phyloP scores from a whole-genome alignment of 768 basidiomycete genomes.

The Lentinula lateritia region DNA sequence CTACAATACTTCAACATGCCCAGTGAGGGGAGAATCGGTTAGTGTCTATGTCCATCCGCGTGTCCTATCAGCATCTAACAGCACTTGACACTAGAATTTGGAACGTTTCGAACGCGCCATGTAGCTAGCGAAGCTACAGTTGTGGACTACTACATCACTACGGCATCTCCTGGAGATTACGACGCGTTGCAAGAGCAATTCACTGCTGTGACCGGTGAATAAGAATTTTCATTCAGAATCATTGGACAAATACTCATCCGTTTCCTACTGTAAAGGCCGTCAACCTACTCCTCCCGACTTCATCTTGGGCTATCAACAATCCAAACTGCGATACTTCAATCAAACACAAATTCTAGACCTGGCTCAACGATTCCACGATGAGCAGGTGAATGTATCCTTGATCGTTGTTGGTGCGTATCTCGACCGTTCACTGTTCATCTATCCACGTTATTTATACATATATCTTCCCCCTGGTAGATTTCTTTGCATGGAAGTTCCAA shows the following conservation, averaged over 20 bases:
- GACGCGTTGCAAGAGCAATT: conserved; percentile 29
- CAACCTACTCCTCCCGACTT: conserved; percentile 32
- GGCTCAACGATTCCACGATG: conserved; percentile 30
- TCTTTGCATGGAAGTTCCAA: conserved; percentile 32
- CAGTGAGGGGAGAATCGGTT: conserved; percentile 28
- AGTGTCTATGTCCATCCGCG: not conserved
- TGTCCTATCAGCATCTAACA: not conserved
- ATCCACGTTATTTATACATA: not conserved
- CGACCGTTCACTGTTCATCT: not conserved
- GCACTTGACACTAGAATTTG: conserved; percentile 19
- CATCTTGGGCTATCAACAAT: conserved; percentile 30
- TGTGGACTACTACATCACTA: conserved; percentile 31
- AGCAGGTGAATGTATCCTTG: conserved; percentile 28
- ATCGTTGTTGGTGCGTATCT: conserved; percentile 25
- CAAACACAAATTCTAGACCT: conserved; percentile 27
- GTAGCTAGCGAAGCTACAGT: conserved; percentile 25
- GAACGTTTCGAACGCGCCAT: conserved; percentile 25
- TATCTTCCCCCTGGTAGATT: conserved; percentile 16
- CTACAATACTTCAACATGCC: conserved; percentile 31
- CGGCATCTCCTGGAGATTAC: conserved; percentile 29
- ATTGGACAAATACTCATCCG: not conserved
- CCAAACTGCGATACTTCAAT: conserved; percentile 31
- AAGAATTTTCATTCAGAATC: not conserved
- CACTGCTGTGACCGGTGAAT: conserved; percentile 27
- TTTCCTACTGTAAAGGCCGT: conserved; percentile 16